Evolutionary conservation across 2,329 filamentous ascomycete species (phyloP).

Genomic region (Phyllosticta citrichinensis): DNA sequence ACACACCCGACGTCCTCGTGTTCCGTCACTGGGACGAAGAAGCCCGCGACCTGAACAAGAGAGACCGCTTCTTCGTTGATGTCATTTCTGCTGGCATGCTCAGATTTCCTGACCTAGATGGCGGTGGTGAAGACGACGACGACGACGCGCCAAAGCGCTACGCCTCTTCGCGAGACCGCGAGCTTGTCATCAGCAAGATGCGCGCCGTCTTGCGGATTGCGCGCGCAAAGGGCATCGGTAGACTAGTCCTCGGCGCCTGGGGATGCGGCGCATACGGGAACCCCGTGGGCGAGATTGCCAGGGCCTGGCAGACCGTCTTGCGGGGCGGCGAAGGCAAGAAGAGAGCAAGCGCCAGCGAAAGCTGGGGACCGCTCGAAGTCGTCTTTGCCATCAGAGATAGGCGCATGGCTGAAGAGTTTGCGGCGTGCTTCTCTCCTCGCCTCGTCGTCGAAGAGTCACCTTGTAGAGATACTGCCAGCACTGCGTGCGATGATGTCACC

Average conservation of each 20-base stretch:
- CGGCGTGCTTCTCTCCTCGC: slow-evolving; percentile 36
- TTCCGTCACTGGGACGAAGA: slow-evolving; percentile 37
- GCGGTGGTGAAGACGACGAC: slow-evolving; percentile 20
- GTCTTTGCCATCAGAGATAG: slow-evolving; percentile 49
- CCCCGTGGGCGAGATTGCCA: slow-evolving; percentile 48
- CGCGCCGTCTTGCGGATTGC: slow-evolving; percentile 46
- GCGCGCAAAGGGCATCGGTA: slow-evolving; percentile 34
- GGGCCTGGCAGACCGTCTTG: slow-evolving; percentile 42
- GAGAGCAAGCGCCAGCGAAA: slow-evolving; percentile 18
- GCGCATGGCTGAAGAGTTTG: slow-evolving; percentile 44
- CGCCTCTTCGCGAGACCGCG: slow-evolving; percentile 39
- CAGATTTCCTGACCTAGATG: slow-evolving; percentile 44
- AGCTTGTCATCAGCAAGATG: slow-evolving; percentile 47
- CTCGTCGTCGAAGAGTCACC: slow-evolving; percentile 28
- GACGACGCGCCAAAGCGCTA: slow-evolving; percentile 24
- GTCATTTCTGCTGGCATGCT: slow-evolving; percentile 50
- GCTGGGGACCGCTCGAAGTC: slow-evolving; percentile 36
- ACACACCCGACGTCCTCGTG: slow-evolving; percentile 49
- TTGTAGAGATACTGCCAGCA: slow-evolving; percentile 25
- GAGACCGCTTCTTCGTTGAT: slow-evolving; percentile 49
- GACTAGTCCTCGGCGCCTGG: slow-evolving; percentile 53
- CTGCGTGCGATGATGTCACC: slow-evolving; percentile 25
- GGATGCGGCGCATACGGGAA: slow-evolving; percentile 56
- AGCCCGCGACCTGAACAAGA: slow-evolving; percentile 30
- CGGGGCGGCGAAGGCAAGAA: slow-evolving; percentile 18